Percentiles rank a stretch among this genome's conserved stretches.
Evolutionary conservation across 805 yeast species (phyloP).

Genomic region (Lipomyces orientalis): DNA sequence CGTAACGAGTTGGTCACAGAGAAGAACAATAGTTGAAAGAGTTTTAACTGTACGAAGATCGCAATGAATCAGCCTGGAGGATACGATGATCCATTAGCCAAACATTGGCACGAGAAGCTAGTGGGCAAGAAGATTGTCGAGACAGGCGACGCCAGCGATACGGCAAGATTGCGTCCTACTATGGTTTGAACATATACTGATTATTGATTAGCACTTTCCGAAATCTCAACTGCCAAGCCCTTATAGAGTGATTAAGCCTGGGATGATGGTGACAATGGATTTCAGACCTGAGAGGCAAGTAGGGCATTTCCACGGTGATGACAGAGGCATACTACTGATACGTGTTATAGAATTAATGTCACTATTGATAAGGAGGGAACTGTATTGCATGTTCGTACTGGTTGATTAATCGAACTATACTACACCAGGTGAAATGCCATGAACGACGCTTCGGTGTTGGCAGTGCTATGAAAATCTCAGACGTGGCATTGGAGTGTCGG

Average conservation of each 20-base stretch:
- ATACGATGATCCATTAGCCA: conserved; percentile 18
- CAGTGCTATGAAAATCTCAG: background rate
- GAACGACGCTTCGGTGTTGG: background rate
- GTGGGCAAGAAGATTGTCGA: conserved; percentile 29
- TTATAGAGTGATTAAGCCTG: conserved; percentile 37
- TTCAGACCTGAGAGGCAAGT: conserved; percentile 38
- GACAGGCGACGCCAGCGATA: conserved; percentile 16
- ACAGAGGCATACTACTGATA: background rate
- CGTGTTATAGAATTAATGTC: conserved; percentile 34
- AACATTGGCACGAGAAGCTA: conserved; percentile 24
- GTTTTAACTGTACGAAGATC: background rate
- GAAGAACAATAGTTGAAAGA: background rate
- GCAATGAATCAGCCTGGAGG: conserved; percentile 18
- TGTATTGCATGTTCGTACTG: conserved; percentile 37
- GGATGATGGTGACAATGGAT: conserved; percentile 38
- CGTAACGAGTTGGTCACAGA: background rate
- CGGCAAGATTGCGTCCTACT: conserved; percentile 7
- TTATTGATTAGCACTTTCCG: conserved; percentile 15
- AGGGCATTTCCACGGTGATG: background rate
- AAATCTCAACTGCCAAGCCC: conserved; percentile 35
- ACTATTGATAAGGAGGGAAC: conserved; percentile 31
- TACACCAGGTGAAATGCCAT: background rate
- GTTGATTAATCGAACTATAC: conserved; percentile 12
- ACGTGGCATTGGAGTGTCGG: background rate
- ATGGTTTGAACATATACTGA: background rate